Percentiles rank a stretch among this genome's conserved stretches.
These are phyloP conservation scores for Metschnikowia hibisci DNA, from an alignment of 805 yeast genomes.

Conservation along the genomic window DNA sequence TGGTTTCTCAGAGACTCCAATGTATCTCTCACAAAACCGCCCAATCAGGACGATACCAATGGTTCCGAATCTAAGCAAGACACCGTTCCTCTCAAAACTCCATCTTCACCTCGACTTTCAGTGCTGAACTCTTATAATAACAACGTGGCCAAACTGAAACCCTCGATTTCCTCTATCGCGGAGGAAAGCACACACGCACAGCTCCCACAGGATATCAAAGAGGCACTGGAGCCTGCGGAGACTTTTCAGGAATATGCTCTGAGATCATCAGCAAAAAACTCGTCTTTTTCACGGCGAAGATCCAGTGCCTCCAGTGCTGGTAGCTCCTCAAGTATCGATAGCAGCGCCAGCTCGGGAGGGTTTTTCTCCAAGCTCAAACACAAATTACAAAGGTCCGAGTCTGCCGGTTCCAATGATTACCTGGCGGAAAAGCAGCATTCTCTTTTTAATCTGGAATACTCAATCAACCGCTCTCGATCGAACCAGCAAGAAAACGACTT, in stretches of 20 bases:
- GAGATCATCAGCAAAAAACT: not conserved
- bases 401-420: slow-evolving; percentile 2
- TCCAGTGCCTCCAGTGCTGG: slow-evolving; percentile 19
- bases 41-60: not conserved
- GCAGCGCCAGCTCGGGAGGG: slow-evolving; percentile 18
- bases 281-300: slow-evolving; percentile 14
- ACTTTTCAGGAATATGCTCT: slow-evolving; percentile 1
- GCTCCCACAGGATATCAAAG: not conserved
- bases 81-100: slow-evolving; percentile 12
- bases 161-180: slow-evolving; percentile 28
- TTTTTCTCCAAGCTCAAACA: slow-evolving; percentile 37
- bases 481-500: slow-evolving; percentile 5
- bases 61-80: not conserved
- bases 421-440: not conserved
- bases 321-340: slow-evolving; percentile 15
- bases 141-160: slow-evolving; percentile 29
- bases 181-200: slow-evolving; percentile 13
- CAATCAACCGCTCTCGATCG: not conserved
- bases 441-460: not conserved
- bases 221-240: not conserved
- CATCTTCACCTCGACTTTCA: slow-evolving; percentile 16
- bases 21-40: slow-evolving; percentile 1
- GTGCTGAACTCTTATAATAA: slow-evolving; percentile 32
- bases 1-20: slow-evolving; percentile 47
- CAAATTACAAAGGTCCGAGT: slow-evolving; percentile 22